These are phyloP conservation scores for Yarrowia bubula DNA, from an alignment of 805 yeast species.

Conservation along the genomic window DNA sequence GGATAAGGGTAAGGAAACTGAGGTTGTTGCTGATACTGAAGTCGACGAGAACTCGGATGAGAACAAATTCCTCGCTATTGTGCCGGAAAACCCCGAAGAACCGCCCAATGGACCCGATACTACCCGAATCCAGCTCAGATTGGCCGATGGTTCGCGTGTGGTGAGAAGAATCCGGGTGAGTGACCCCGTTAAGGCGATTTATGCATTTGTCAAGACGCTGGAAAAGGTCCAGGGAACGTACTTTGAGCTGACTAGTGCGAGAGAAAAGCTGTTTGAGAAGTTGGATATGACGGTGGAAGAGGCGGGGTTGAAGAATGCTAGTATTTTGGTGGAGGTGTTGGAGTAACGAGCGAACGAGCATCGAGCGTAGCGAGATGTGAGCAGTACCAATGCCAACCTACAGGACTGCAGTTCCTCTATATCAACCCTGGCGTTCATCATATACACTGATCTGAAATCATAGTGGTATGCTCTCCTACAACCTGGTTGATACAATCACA, in stretches of 20 bases:
- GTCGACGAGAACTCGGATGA: conserved; percentile 40
- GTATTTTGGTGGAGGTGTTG: conserved; percentile 62
- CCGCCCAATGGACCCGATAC: conserved; percentile 57
- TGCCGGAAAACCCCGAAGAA: conserved; percentile 56
- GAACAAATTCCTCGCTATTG: conserved; percentile 51
- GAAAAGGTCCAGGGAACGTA: conserved; percentile 44
- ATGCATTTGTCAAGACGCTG: conserved; percentile 62
- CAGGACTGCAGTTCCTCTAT: too few species aligned
- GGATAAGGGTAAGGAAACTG: conserved; percentile 32
- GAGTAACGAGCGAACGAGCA: conserved; percentile 31
- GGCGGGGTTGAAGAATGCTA: conserved; percentile 80
- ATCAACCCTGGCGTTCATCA: too few species aligned
- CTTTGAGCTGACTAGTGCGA: conserved; percentile 58
- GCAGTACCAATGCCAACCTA: too few species aligned
- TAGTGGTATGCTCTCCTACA: too few species aligned
- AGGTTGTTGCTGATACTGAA: conserved; percentile 30
- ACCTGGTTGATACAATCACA: too few species aligned
- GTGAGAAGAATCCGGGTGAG: conserved; percentile 63
- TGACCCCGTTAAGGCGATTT: conserved; percentile 61
- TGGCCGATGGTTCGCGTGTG: conserved; percentile 80
- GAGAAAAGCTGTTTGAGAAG: conserved; percentile 55
- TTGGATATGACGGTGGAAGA: conserved; percentile 61
- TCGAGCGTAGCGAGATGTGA: too few species aligned
- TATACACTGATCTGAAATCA: too few species aligned
- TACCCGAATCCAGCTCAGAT: conserved; percentile 83